Percentiles rank a stretch among this genome's conserved stretches.
phyloP scores from a whole-genome alignment of 768 basidiomycete species.

The Podaxis pistillaris region DNA sequence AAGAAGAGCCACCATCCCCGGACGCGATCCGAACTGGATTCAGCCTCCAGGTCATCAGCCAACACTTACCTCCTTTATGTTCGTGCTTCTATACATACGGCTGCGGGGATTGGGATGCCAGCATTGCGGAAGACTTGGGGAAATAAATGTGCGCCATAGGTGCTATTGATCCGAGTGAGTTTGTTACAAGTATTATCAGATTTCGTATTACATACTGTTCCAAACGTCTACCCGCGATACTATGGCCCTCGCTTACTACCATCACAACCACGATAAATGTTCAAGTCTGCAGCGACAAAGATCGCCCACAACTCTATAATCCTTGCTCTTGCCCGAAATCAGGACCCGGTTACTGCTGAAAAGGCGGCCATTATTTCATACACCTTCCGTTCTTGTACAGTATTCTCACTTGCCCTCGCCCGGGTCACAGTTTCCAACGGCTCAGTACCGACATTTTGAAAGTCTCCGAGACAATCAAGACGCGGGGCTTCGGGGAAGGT shows the following conservation, averaged over 20 bases:
- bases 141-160: too few relatives aligned
- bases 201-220: too few relatives aligned
- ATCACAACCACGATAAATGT: slow-evolving; percentile 45
- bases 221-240: too few relatives aligned
- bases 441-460: slow-evolving; percentile 55
- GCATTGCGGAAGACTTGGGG: too few relatives aligned
- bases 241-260: neutral
- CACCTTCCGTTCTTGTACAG: slow-evolving; percentile 12
- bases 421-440: slow-evolving; percentile 52
- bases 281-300: slow-evolving; percentile 74
- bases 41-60: neutral
- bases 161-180: too few relatives aligned
- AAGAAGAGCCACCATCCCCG: neutral
- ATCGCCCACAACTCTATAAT: slow-evolving; percentile 89
- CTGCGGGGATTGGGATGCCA: too few relatives aligned
- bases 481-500: too few relatives aligned
- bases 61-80: neutral
- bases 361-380: slow-evolving; percentile 78
- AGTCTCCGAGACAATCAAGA: too few relatives aligned
- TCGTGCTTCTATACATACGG: too few relatives aligned
- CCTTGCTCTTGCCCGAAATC: slow-evolving; percentile 65
- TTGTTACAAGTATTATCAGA: too few relatives aligned
- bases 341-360: slow-evolving; percentile 86
- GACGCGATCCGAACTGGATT: neutral
- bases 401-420: neutral